Evolutionary conservation across 2,329 filamentous ascomycete species (phyloP).

Genomic region (Chrysoporthe cubensis): DNA sequence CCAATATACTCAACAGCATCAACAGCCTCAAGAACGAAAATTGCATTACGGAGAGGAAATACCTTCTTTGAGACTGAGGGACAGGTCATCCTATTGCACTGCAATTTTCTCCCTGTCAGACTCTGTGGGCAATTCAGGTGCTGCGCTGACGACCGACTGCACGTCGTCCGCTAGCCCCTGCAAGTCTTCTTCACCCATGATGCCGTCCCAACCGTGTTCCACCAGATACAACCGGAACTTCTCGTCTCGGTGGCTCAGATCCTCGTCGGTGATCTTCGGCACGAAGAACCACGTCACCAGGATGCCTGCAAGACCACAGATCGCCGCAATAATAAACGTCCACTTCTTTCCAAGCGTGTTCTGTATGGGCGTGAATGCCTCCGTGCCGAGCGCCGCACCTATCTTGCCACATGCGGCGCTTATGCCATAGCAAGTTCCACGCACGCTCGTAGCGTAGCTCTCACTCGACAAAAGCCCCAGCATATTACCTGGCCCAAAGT

Average conservation of each 20-base stretch:
- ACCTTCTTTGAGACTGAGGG: not conserved
- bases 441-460: slow-evolving; percentile 53
- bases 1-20: not conserved
- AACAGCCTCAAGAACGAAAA: not conserved
- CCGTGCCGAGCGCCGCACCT: slow-evolving; percentile 53
- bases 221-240: not conserved
- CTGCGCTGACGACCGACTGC: not conserved
- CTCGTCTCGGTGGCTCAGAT: slow-evolving; percentile 1
- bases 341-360: slow-evolving; percentile 35
- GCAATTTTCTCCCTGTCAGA: not conserved
- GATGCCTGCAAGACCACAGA: not conserved
- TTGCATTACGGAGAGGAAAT: not conserved
- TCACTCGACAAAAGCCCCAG: slow-evolving; percentile 48
- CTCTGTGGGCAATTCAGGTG: not conserved
- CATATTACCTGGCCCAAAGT: slow-evolving; percentile 54
- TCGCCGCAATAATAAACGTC: not conserved
- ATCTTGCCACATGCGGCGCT: slow-evolving; percentile 53
- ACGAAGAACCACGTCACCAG: not conserved
- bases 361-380: slow-evolving; percentile 56
- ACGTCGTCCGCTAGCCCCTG: slow-evolving; percentile 1
- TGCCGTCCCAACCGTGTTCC: not conserved
- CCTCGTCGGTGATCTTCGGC: not conserved
- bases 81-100: not conserved
- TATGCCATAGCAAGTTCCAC: slow-evolving; percentile 54
- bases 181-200: slow-evolving; percentile 11